phyloP scores from a whole-genome alignment of 768 basidiomycete genomes.

The Psilocybe cubensis region DNA sequence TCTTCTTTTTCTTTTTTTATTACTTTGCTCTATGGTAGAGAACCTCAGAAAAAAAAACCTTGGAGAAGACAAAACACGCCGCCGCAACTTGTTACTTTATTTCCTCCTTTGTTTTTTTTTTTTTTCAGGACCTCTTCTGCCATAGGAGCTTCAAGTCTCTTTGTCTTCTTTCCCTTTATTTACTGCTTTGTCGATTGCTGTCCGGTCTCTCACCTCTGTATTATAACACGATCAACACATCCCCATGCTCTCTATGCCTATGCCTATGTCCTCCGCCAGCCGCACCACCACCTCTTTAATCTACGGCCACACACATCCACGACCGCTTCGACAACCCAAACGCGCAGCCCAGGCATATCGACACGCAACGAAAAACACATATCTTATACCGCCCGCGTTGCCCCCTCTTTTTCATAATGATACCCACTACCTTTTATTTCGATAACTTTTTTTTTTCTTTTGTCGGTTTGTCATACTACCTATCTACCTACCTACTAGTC shows the following conservation, averaged over 20 bases:
- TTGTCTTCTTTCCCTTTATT: conserved; percentile 5
- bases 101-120: background rate
- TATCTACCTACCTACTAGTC: conserved; percentile 4
- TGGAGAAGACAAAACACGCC: background rate
- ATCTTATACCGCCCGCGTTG: conserved; percentile 12
- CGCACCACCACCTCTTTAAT: conserved; percentile 1
- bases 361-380: background rate
- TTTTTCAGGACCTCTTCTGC: conserved; percentile 1
- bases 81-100: background rate
- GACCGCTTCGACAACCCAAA: conserved; percentile 6
- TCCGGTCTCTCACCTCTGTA: conserved; percentile 5
- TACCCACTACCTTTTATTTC: conserved; percentile 7
- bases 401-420: conserved; percentile 6
- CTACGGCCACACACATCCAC: too few relatives aligned
- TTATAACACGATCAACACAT: conserved; percentile 6
- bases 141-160: background rate
- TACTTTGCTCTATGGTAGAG: background rate
- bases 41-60: background rate
- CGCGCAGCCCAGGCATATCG: too few relatives aligned
- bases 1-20: conserved; percentile 3
- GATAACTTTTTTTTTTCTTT: background rate
- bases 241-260: conserved; percentile 6
- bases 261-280: conserved; percentile 5
- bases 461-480: background rate
- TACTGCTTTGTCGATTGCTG: conserved; percentile 3